Conservation (phyloP, 176 grass and related monocot species). For the Olyra latifolia region DNA sequence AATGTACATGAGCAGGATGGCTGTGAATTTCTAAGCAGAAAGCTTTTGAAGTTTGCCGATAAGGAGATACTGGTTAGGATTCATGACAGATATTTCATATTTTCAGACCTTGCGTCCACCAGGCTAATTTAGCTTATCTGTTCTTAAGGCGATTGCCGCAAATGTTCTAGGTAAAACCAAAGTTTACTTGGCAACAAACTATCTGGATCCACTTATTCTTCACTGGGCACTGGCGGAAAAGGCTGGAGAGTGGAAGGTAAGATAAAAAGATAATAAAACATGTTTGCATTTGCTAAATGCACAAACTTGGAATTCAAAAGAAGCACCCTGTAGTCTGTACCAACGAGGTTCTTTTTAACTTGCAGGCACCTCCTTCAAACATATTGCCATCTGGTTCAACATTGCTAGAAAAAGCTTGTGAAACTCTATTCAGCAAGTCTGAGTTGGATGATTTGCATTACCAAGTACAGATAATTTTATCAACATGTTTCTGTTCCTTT, state of each 20-base stretch:
- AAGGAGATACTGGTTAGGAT: conserved; percentile 84
- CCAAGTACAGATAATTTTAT: conserved; percentile 53
- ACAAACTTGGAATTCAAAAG: not conserved
- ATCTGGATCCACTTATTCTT: conserved; percentile 70
- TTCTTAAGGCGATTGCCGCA: conserved; percentile 67
- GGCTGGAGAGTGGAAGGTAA: conserved; percentile 83
- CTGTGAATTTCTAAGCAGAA: conserved; percentile 61
- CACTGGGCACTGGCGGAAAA: conserved; percentile 75
- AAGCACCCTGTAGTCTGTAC: conserved; percentile 8
- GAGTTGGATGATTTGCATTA: conserved; percentile 58
- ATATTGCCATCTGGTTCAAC: conserved; percentile 67
- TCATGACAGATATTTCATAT: conserved; percentile 34
- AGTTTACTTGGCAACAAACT: conserved; percentile 80
- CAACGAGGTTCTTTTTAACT: conserved; percentile 26
- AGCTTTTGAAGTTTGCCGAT: conserved; percentile 67
- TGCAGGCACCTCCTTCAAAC: conserved; percentile 70
- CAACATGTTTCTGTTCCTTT: conserved; percentile 15
- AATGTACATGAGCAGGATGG: conserved; percentile 50
- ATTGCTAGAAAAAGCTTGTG: conserved; percentile 69
- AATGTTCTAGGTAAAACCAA: conserved; percentile 58
- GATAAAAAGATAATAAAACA: not conserved
- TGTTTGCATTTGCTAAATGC: conserved; percentile 11
- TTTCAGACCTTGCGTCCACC: conserved; percentile 30
- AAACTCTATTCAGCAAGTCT: conserved; percentile 65
- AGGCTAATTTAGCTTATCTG: conserved; percentile 38